Base-by-base conservation (phyloP, 805 yeast species). In the Metschnikowia kofuensis region DNA sequence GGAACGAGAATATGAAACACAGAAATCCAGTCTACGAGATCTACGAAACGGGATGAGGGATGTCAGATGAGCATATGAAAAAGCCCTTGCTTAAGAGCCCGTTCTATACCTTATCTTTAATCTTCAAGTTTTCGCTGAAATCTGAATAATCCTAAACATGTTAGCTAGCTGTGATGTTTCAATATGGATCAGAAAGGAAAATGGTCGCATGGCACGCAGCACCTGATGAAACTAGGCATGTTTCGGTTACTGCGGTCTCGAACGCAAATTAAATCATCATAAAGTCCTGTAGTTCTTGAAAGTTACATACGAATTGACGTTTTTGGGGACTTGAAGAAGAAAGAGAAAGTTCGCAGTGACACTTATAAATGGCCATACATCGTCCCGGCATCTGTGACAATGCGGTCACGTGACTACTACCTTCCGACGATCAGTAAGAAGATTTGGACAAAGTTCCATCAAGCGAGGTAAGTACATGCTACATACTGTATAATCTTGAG, bases 191-290 rank as follows among this genome's bases (percentile, higher is more conserved):
- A 61, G 65, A 56, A 55, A 48, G 44, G 49, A 42, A 47, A 51
- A 50, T 71, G 75, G 76, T 73, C 76, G 76, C 77, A 73, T 72
- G 56, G 35, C 58, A 59, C 59, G 42, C 55, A 52, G 52, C 59
- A 52, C 73, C 69, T 52, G 52, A 55, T 62, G 76, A 67, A 71
- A 72, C 77, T 69, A 71, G 78, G 78, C 78, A 58, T 68, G 76
- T 70, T 62, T 66, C 76, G 56, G 58, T 51, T 47, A 50, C 53
- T 53, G 50, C 54, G 63, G 72, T 67, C 76, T 73, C 62, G 74
- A 73, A 73, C 78, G 78, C 78, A 73, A 73, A 73, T 73, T 73
- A 69, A 56, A 64, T 72, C 77, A 72, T 72, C 77, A 72, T 40
- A 13, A 9, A 15, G 42, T 38, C 27, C 34, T 7, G 6, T 2